A percentile compares a stretch with the other conserved stretches of the same genome.
Conservation (phyloP, 2,329 filamentous ascomycete genomes). For the Penicillium italicum region DNA sequence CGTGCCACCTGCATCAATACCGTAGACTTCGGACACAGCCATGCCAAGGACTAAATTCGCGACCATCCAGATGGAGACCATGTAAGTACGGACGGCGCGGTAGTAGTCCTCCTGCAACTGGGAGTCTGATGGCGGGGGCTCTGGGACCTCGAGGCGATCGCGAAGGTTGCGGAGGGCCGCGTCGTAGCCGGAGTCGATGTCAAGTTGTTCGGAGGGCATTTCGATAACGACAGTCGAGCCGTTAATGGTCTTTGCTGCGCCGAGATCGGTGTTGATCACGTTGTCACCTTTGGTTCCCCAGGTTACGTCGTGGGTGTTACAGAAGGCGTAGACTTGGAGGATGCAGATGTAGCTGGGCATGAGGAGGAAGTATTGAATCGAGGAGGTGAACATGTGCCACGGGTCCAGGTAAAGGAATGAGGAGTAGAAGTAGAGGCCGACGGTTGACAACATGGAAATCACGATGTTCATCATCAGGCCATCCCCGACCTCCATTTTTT, state of each 20-base stretch:
- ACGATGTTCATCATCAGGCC: constrained; percentile 95
- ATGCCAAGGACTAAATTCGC: constrained; percentile 90
- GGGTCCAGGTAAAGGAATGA: constrained; percentile 95
- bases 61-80: constrained; percentile 93
- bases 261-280: constrained; percentile 85
- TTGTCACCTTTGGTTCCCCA: constrained; percentile 99
- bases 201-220: constrained; percentile 96
- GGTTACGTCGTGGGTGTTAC: constrained; percentile 97
- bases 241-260: constrained; percentile 74
- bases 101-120: constrained; percentile 99
- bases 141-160: constrained; percentile 79
- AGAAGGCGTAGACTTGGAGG: constrained; percentile 96
- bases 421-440: constrained; percentile 95
- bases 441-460: constrained; percentile 79
- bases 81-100: constrained; percentile 93
- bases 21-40: constrained; percentile 84
- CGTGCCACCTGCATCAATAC: constrained; percentile 63
- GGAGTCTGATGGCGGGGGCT: constrained; percentile 59
- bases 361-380: constrained; percentile 86
- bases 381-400: constrained; percentile 97
- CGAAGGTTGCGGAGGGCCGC: constrained; percentile 94
- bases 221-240: constrained; percentile 83
- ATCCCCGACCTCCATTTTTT: constrained; percentile 62
- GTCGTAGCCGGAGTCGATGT: constrained; percentile 97
- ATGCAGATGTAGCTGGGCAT: constrained; percentile 95